Percentiles rank a stretch among this genome's conserved stretches.
Conservation (phyloP, 2,329 filamentous ascomycete species). For the Cercospora sojina region DNA sequence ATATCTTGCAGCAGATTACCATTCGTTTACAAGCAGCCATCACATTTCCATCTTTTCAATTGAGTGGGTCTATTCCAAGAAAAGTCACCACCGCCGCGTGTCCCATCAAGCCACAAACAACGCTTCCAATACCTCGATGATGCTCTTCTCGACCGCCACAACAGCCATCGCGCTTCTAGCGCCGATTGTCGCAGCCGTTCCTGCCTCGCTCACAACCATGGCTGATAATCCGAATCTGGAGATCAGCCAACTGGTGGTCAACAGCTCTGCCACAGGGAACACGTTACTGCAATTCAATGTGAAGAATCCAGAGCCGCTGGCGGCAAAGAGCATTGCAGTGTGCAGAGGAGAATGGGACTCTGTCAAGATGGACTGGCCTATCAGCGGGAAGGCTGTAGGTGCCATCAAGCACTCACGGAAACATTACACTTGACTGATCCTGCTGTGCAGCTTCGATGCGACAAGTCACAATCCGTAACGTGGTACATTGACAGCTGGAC, state of each 20-base stretch:
- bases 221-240: conserved; percentile 23
- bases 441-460: conserved; percentile 23
- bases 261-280: conserved; percentile 24
- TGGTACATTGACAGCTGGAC: conserved; percentile 30
- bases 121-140: background rate
- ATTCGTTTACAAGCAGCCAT: background rate
- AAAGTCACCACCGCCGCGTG: background rate
- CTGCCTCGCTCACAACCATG: conserved; percentile 10
- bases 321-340: conserved; percentile 25
- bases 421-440: conserved; percentile 1
- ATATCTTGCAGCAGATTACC: background rate
- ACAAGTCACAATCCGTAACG: conserved; percentile 25
- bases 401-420: background rate
- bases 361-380: conserved; percentile 25
- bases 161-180: conserved; percentile 9
- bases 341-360: conserved; percentile 32
- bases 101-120: background rate
- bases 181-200: background rate
- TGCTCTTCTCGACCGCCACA: conserved; percentile 10
- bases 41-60: background rate
- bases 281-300: conserved; percentile 32
- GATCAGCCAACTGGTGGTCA: conserved; percentile 25
- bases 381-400: conserved; percentile 12
- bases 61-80: background rate
- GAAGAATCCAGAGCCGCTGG: conserved; percentile 34